Percentiles rank a stretch among this genome's conserved stretches.
Evolutionary conservation across 495 filamentous ascomycete genomes (phyloP).

Genomic region (Penicillium longicatenatum): DNA sequence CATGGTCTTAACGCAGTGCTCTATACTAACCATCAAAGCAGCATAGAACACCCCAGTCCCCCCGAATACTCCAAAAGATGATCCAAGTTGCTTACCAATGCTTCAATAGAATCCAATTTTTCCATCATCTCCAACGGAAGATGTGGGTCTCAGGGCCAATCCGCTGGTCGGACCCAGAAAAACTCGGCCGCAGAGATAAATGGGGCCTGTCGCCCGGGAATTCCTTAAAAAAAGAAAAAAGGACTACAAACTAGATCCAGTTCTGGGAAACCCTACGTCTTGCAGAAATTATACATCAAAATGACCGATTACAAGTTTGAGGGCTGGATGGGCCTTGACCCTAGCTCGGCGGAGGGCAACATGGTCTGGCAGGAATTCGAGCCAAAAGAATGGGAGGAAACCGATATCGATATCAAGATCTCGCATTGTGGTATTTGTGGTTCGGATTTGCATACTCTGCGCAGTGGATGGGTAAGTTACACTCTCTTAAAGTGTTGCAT

Average conservation of each 20-base stretch:
- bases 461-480: conserved; percentile 65
- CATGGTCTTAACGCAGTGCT: no score
- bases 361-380: conserved; percentile 77
- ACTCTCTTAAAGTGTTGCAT: background rate
- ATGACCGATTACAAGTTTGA: conserved; percentile 65
- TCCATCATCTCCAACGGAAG: background rate
- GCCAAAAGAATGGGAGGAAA: conserved; percentile 80
- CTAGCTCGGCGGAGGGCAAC: conserved; percentile 63
- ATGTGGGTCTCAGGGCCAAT: background rate
- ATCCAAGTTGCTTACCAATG: background rate
- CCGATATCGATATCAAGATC: conserved; percentile 63
- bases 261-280: no score
- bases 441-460: conserved; percentile 71
- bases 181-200: background rate
- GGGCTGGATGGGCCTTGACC: conserved; percentile 78
- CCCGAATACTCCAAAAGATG: background rate
- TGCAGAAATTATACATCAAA: conserved; percentile 17
- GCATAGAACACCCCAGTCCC: background rate
- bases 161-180: background rate
- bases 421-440: conserved; percentile 49
- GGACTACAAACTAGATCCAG: background rate
- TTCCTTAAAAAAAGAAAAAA: background rate
- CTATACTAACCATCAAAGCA: no score
- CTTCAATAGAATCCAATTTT: background rate
- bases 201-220: background rate